A percentile compares a stretch with the other conserved stretches of the same genome.
phyloP scores from a whole-genome alignment of 2,329 filamentous ascomycete genomes.

The Rhinocladiella mackenziei region DNA sequence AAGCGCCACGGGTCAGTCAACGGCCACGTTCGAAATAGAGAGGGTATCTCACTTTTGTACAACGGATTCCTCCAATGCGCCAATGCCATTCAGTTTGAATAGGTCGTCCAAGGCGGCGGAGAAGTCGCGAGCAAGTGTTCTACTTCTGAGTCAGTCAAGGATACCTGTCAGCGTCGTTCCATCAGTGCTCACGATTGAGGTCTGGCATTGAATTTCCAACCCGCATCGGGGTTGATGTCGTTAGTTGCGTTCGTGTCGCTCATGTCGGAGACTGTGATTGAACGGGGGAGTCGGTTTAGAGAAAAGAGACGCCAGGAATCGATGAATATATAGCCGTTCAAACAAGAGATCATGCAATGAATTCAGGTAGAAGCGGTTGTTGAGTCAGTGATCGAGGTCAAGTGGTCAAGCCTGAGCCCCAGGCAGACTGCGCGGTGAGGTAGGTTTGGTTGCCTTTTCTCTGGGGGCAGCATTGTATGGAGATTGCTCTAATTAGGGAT shows the following conservation, averaged over 20 bases:
- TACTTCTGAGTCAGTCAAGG: slow-evolving; percentile 37
- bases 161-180: not conserved
- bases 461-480: not conserved
- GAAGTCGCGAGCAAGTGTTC: slow-evolving; percentile 83
- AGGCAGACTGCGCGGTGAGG: slow-evolving; percentile 10
- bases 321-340: not conserved
- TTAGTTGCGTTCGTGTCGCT: slow-evolving; percentile 11
- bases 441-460: slow-evolving; percentile 4
- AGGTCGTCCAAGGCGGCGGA: slow-evolving; percentile 81
- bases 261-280: not conserved
- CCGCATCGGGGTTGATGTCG: slow-evolving; percentile 12
- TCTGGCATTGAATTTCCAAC: slow-evolving; percentile 53
- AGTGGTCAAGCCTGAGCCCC: slow-evolving; percentile 5
- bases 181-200: slow-evolving; percentile 71
- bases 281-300: too few relatives aligned
- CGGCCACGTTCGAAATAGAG: not conserved
- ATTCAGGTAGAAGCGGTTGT: not conserved
- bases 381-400: slow-evolving; percentile 10
- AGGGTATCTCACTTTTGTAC: slow-evolving; percentile 63
- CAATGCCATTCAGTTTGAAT: slow-evolving; percentile 78
- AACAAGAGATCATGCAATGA: not conserved
- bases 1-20: slow-evolving; percentile 3
- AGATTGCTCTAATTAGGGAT: not conserved
- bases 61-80: slow-evolving; percentile 69
- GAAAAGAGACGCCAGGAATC: not conserved